Base-by-base conservation (phyloP, 352 stramenopile species). In the Elongisporangium undulatum region DNA sequence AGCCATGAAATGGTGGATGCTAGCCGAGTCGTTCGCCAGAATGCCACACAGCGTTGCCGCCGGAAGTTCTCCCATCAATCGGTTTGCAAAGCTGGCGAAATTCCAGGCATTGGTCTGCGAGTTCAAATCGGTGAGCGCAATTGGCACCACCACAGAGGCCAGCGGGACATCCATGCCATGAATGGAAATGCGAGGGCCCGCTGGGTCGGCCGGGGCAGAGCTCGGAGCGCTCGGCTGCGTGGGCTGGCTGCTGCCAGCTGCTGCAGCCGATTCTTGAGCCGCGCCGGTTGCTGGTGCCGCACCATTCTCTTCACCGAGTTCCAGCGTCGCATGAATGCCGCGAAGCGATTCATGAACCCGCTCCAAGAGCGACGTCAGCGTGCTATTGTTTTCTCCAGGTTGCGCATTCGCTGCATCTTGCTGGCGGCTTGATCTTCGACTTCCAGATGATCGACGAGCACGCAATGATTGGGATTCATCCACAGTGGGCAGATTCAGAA, bases 61-160 rank as follows among this genome's bases (percentile, higher is more conserved):
- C 0, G 82, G 67, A 13, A 91, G 51, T 20, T 85, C 75, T 55
- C 57, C 67, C 8, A 69, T 66, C 10, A 91, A 23, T 9, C 75
- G 77, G 21, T 62, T 80, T 22, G 80, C 53, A 64, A 89, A 74
- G 19, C 79, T 77, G 2, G 69, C 73, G 34, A 91, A 72, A 51
- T 89, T 83, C 82, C 82, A 91, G 38, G 68, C 68, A 38, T 56
- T 71, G 53, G 74, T 68, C n/a, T 63, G 72, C 4, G 68, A 61
- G 20, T 71, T 75, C 1, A 80, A 56, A 51, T 70, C 74, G 1
- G 74, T 63, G 26, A 85, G 58, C 5, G 69, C 78, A 24, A 85
- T 82, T 3, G 77, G 77, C 51, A 85, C 82, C 45, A 87, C 69
- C 38, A 87, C 67, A 17, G 77, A 83, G n/a, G 68, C 68, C 10